Percentiles rank a stretch among this genome's conserved stretches.
Evolutionary conservation across 148 eudicot genomes (phyloP).

Genomic region (Cornus controversa): DNA sequence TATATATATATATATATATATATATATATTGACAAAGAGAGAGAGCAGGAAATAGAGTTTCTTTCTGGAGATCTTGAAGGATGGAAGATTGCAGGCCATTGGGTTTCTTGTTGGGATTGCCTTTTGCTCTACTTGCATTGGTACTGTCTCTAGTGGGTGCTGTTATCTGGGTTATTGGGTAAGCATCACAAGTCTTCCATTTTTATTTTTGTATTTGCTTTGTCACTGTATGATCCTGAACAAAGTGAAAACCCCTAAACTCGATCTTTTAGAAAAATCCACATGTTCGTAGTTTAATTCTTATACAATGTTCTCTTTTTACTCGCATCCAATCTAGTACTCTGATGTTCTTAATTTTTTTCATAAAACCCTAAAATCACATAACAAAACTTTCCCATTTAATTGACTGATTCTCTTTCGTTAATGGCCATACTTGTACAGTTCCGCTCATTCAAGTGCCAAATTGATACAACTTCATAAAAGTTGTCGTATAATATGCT

Average conservation of each 20-base stretch:
- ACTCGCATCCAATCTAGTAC: neutral
- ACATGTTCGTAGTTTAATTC: too few species aligned
- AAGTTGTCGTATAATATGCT: neutral
- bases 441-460: neutral
- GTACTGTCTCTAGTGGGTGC: constrained; percentile 36
- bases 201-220: neutral
- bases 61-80: neutral
- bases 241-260: too few species aligned
- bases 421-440: too few species aligned
- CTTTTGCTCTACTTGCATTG: constrained; percentile 43
- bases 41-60: neutral
- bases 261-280: neutral
- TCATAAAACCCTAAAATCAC: neutral
- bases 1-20: neutral
- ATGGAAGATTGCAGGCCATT: constrained; percentile 51
- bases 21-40: neutral
- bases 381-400: neutral
- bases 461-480: neutral
- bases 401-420: too few species aligned
- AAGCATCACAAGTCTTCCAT: neutral
- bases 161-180: constrained; percentile 52
- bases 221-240: neutral
- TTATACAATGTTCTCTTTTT: neutral
- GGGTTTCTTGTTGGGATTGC: constrained; percentile 51
- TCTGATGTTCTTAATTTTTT: neutral